Conservation (phyloP, 2,329 filamentous ascomycete genomes). For the Lomentospora prolificans region DNA sequence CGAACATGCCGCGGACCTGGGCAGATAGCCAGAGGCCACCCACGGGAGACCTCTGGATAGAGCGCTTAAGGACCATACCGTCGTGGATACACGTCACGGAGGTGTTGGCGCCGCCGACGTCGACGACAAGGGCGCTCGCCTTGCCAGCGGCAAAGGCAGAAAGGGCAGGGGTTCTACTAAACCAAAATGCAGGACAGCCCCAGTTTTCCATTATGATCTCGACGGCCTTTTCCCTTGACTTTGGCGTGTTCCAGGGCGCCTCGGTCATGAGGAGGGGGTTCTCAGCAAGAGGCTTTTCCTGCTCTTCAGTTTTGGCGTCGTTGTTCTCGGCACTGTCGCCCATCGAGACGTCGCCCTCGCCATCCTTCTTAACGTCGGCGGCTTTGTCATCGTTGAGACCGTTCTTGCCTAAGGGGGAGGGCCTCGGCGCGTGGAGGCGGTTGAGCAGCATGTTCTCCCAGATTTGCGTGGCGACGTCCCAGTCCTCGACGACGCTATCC, state of each 20-base stretch:
- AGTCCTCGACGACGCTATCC: slow-evolving; percentile 89
- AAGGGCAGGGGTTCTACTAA: slow-evolving; percentile 80
- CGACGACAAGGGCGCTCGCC: slow-evolving; percentile 83
- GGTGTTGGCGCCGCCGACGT: slow-evolving; percentile 80
- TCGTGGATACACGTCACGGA: slow-evolving; percentile 89
- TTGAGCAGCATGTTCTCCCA: slow-evolving; percentile 93
- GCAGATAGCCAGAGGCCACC: slow-evolving; percentile 85
- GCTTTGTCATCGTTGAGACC: slow-evolving; percentile 55
- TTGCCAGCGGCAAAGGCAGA: slow-evolving; percentile 89
- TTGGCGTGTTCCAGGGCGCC: slow-evolving; percentile 80
- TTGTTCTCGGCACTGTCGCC: slow-evolving; percentile 24
- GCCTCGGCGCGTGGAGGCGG: slow-evolving; percentile 64
- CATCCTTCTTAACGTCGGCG: slow-evolving; percentile 36
- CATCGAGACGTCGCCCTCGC: slow-evolving; percentile 51
- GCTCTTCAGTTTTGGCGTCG: slow-evolving; percentile 21
- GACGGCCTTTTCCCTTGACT: slow-evolving; percentile 85
- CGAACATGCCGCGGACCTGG: slow-evolving; percentile 76
- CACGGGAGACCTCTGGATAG: slow-evolving; percentile 73
- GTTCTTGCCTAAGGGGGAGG: slow-evolving; percentile 62
- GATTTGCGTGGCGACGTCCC: slow-evolving; percentile 79
- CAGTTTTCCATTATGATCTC: slow-evolving; percentile 97
- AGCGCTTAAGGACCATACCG: slow-evolving; percentile 86
- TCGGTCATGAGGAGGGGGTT: slow-evolving; percentile 91
- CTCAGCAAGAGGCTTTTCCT: slow-evolving; percentile 77
- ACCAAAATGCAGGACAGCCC: slow-evolving; percentile 90